Evolutionary conservation across 441 rosid genomes (phyloP).

Genomic region (Capsella rubella): DNA sequence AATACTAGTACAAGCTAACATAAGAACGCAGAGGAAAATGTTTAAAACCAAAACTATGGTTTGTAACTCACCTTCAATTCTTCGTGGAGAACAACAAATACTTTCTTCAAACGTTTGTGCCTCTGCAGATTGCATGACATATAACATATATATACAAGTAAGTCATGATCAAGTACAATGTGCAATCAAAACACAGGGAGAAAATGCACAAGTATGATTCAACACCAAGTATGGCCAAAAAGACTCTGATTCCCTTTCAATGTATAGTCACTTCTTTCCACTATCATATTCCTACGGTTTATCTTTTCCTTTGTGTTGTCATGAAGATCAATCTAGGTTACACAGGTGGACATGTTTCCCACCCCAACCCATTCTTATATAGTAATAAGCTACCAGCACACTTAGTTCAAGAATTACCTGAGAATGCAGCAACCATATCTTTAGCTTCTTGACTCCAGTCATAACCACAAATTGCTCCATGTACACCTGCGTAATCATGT

Average conservation of each 20-base stretch:
- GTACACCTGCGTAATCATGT: too few relatives aligned
- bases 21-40: conserved; percentile 6
- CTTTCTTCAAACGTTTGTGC: conserved; percentile 83
- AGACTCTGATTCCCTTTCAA: neutral
- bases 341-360: conserved; percentile 2
- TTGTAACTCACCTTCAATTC: conserved; percentile 70
- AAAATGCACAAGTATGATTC: neutral
- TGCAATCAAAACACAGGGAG: neutral
- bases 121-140: conserved; percentile 59
- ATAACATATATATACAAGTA: conserved; percentile 25
- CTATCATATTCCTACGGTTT: conserved; percentile 4
- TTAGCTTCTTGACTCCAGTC: too few relatives aligned
- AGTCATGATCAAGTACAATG: conserved; percentile 21
- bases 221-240: neutral
- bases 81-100: conserved; percentile 82
- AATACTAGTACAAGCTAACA: neutral
- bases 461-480: too few relatives aligned
- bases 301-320: neutral
- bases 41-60: neutral
- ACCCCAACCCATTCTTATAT: neutral
- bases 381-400: too few relatives aligned
- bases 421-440: too few relatives aligned
- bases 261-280: neutral
- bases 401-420: too few relatives aligned
- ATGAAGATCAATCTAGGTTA: conserved; percentile 18